A percentile compares a stretch with the other conserved stretches of the same genome.
These are phyloP conservation scores for Botryotinia convoluta DNA, from an alignment of 2,329 filamentous ascomycete genomes.

Conservation along the genomic window DNA sequence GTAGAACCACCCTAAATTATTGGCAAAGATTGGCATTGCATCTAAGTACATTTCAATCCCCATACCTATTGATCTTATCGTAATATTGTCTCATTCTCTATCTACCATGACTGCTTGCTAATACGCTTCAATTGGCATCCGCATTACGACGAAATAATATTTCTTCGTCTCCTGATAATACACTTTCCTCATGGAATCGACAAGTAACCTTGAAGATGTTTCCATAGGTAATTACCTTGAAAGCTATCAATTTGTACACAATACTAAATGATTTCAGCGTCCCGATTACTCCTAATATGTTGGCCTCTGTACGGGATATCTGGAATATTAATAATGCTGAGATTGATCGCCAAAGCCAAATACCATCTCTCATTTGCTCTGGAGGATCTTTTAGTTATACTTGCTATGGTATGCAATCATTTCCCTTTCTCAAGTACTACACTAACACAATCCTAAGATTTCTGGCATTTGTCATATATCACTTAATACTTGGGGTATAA, in stretches of 20 bases:
- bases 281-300: slow-evolving; percentile 9
- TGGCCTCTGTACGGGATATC: slow-evolving; percentile 16
- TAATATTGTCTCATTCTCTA: not conserved
- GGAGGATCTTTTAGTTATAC: slow-evolving; percentile 1
- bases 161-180: not conserved
- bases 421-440: not conserved
- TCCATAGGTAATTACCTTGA: not conserved
- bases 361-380: slow-evolving; percentile 11
- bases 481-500: slow-evolving; percentile 12
- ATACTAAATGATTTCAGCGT: not conserved
- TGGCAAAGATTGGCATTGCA: not conserved
- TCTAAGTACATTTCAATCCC: not conserved
- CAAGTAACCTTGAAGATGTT: not conserved
- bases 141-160: not conserved
- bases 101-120: not conserved
- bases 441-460: not conserved
- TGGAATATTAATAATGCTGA: slow-evolving; percentile 12
- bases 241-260: no score
- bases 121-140: not conserved
- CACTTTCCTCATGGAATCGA: not conserved
- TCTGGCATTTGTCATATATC: slow-evolving; percentile 12
- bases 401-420: not conserved
- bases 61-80: not conserved
- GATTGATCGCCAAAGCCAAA: slow-evolving; percentile 10
- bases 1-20: not conserved